Conservation (phyloP, 495 filamentous ascomycete genomes). For the Parathielavia hyrcaniae region DNA sequence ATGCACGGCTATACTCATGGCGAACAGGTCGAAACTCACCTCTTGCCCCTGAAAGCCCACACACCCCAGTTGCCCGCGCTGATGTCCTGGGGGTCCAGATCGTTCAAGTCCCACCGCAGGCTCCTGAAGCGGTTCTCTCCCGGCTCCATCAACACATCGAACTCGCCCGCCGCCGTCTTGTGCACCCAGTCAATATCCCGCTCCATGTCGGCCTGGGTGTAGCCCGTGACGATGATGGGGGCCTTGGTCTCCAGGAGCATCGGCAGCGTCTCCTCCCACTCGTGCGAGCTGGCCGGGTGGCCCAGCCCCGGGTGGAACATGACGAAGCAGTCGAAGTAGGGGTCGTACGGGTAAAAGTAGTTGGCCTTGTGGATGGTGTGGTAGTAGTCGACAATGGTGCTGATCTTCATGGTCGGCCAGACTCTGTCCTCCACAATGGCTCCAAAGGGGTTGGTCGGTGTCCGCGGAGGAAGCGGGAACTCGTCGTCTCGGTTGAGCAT, state of each 20-base stretch:
- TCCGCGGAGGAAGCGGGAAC: slow-evolving; percentile 81
- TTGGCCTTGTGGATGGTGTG: slow-evolving; percentile 88
- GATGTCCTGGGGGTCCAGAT: slow-evolving; percentile 88
- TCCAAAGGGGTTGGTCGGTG: slow-evolving; percentile 80
- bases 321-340: slow-evolving; percentile 94
- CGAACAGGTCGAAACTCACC: slow-evolving; percentile 50
- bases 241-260: slow-evolving; percentile 89
- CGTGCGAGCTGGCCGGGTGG: slow-evolving; percentile 83
- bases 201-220: slow-evolving; percentile 91
- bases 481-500: slow-evolving; percentile 87
- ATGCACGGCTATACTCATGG: neutral
- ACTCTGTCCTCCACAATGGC: slow-evolving; percentile 85
- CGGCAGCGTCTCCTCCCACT: slow-evolving; percentile 88
- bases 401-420: slow-evolving; percentile 82
- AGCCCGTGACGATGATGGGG: slow-evolving; percentile 87
- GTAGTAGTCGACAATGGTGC: slow-evolving; percentile 95
- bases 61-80: slow-evolving; percentile 94
- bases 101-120: slow-evolving; percentile 93
- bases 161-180: slow-evolving; percentile 76
- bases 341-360: slow-evolving; percentile 87
- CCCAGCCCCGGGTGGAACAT: slow-evolving; percentile 94
- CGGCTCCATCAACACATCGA: slow-evolving; percentile 85
- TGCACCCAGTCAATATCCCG: slow-evolving; percentile 84
- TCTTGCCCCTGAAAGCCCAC: slow-evolving; percentile 96
- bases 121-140: slow-evolving; percentile 94